Evolutionary conservation across 1,284 basidiomycete genomes (phyloP), one percentile per base, ranked within the genome.

Genomic region (Ceratobasidium sp.): DNA sequence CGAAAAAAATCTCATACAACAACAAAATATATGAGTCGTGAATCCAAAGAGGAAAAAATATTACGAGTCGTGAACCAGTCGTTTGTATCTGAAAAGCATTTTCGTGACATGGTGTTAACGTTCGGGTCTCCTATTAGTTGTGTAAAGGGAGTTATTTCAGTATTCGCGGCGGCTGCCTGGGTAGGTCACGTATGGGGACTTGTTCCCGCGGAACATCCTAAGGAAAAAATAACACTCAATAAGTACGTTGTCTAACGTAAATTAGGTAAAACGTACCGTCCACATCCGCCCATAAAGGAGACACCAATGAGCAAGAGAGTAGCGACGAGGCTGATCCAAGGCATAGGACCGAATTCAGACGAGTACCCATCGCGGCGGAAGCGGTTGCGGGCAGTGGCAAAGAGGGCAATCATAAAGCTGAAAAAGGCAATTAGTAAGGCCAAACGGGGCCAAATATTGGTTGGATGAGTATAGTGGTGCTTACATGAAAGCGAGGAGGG

Each of bases 241-340:
- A 41, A 38, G 14, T 9, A 30, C 41, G 9, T 21, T 58, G n/a
- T 11, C 26, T 7, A 7, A 14, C 35, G 30, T 41, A 6, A 21
- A 38, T 58, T 13, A 21, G 14, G 13, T 8, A 1, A 35, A 14
- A 28, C 64, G 38, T 49, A 69, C 64, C 64, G 64, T 55, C 64
- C 64, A 35, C 64, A 69, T 23, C 64, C 64, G 18, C 64, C 64
- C 64, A 69, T 69, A 52, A 69, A 55, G 38, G 64, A 52, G 5
- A 41, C 64, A 26, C 55, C 35, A 30, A 69, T 57, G 38, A 69
- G 64, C 43, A 69, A 14, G 18, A 69, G 26, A 46, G 64, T 69
- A 35, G 64, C 64, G 23, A 69, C 64, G 44, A 69, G 64, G 26
- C 64, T 69, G 64, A 69, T 69, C 64, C 64, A 69, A 44, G 64